Conservation (phyloP, 2,329 filamentous ascomycete species). For the Trichoderma citrinoviride region DNA sequence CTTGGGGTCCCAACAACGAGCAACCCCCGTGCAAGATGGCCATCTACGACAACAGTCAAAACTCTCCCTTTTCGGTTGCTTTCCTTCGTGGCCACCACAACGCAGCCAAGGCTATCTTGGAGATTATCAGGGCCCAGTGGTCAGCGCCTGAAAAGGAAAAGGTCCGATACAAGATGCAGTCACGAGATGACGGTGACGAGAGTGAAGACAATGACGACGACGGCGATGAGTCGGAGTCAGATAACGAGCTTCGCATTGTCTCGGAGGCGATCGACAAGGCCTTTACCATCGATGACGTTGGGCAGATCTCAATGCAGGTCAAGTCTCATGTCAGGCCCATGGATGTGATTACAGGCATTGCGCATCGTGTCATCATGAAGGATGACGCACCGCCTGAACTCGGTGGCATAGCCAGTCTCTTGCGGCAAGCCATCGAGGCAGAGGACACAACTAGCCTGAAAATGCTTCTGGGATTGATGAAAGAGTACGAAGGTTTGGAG, state of each 20-base stretch:
- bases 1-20: slow-evolving; percentile 54
- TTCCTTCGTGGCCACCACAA: slow-evolving; percentile 63
- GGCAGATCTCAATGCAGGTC: slow-evolving; percentile 65
- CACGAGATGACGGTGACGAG: slow-evolving; percentile 39
- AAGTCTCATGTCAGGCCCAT: slow-evolving; percentile 61
- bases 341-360: slow-evolving; percentile 46
- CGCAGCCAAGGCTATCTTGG: slow-evolving; percentile 63
- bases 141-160: slow-evolving; percentile 52
- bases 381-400: slow-evolving; percentile 28
- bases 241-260: slow-evolving; percentile 45
- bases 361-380: slow-evolving; percentile 35
- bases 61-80: slow-evolving; percentile 66
- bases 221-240: slow-evolving; percentile 37
- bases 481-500: slow-evolving; percentile 43
- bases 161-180: slow-evolving; percentile 48
- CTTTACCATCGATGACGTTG: slow-evolving; percentile 75
- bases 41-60: slow-evolving; percentile 48
- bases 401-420: slow-evolving; percentile 29
- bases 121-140: slow-evolving; percentile 70
- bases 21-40: slow-evolving; percentile 64
- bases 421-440: slow-evolving; percentile 47
- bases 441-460: slow-evolving; percentile 55
- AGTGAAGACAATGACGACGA: slow-evolving; percentile 37
- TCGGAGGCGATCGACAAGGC: slow-evolving; percentile 60
- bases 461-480: slow-evolving; percentile 55